Conservation (phyloP, 208 protist genomes). For the Trypanosoma conorhini region DNA sequence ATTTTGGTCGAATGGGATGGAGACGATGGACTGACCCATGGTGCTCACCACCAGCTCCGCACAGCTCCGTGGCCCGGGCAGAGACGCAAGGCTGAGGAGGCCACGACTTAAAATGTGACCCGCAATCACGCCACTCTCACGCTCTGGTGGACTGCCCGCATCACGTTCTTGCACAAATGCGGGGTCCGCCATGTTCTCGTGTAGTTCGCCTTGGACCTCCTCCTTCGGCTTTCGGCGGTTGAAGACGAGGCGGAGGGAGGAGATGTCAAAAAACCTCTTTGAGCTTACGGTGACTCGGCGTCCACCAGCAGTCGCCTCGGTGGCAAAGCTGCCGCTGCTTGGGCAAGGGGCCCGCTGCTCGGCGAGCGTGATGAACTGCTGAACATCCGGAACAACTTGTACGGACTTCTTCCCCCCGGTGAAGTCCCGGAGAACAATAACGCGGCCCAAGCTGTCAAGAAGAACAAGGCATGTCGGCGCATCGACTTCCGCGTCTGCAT, state of each 20-base stretch:
- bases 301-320: not conserved
- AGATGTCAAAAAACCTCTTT: conserved; percentile 54
- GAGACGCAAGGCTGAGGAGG: conserved; percentile 45
- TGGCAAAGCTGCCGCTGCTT: conserved; percentile 1
- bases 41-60: conserved; percentile 76
- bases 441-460: conserved; percentile 62
- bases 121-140: conserved; percentile 1
- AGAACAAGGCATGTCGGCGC: conserved; percentile 43
- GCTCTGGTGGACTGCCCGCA: not conserved
- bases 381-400: conserved; percentile 66
- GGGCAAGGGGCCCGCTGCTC: conserved; percentile 11
- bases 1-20: conserved; percentile 50
- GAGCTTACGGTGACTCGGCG: conserved; percentile 26
- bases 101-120: conserved; percentile 80
- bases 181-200: not conserved
- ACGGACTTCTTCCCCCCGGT: conserved; percentile 35
- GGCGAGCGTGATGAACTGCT: conserved; percentile 51
- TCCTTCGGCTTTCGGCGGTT: conserved; percentile 16
- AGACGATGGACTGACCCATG: conserved; percentile 72
- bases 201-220: conserved; percentile 13
- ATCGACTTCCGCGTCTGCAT: not conserved
- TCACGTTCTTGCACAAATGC: not conserved
- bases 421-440: conserved; percentile 55
- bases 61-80: conserved; percentile 26
- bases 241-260: conserved; percentile 49